These are phyloP conservation scores for Metschnikowia peoriensis DNA, from an alignment of 805 yeast genomes.

Conservation along the genomic window DNA sequence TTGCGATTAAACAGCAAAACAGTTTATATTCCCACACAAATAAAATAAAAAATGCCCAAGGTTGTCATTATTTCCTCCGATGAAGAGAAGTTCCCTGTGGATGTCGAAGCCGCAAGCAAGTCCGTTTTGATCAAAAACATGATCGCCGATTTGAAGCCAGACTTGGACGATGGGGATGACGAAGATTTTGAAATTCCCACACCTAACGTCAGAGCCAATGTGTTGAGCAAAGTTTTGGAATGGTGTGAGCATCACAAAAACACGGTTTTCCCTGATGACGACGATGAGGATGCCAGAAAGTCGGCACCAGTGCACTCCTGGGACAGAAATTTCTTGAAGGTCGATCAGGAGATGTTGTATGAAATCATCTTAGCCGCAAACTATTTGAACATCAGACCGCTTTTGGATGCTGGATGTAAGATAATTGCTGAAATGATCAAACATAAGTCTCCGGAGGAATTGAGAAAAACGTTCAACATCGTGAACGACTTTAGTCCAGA, in stretches of 20 bases:
- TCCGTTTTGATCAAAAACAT: constrained; percentile 82
- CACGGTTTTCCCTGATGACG: constrained; percentile 68
- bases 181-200: constrained; percentile 78
- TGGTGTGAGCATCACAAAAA: constrained; percentile 96
- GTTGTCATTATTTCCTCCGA: constrained; percentile 72
- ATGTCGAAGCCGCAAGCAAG: constrained; percentile 79
- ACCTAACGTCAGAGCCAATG: constrained; percentile 85
- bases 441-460: constrained; percentile 77
- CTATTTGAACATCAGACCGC: constrained; percentile 70
- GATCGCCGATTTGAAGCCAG: constrained; percentile 66
- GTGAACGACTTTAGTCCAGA: constrained; percentile 83
- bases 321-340: constrained; percentile 92
- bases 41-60: constrained; percentile 26
- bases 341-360: constrained; percentile 87
- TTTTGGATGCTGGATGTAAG: constrained; percentile 76
- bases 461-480: constrained; percentile 75
- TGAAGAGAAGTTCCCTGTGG: constrained; percentile 75
- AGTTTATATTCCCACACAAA: neutral
- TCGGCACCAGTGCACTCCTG: constrained; percentile 93
- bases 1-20: no score
- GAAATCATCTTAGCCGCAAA: constrained; percentile 82
- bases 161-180: constrained; percentile 53
- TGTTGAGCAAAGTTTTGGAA: constrained; percentile 85
- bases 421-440: constrained; percentile 82
- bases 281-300: constrained; percentile 80